Evolutionary conservation across 1,284 basidiomycete species (phyloP).

Genomic region (Rhodotorula glutinis): DNA sequence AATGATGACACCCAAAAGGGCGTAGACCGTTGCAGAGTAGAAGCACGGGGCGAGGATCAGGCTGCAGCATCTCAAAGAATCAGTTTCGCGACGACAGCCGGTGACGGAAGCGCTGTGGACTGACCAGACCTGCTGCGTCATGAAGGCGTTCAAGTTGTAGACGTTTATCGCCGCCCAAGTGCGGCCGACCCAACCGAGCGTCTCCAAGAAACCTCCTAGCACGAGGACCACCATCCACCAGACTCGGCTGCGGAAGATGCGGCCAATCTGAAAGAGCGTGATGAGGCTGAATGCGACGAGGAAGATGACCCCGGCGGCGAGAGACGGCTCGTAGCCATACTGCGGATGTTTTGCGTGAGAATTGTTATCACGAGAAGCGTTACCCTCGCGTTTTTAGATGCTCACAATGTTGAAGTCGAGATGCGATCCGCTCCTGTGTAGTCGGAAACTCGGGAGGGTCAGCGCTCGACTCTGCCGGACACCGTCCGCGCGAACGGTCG

Average conservation of each 20-base stretch:
- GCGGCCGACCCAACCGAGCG: constrained; percentile 27
- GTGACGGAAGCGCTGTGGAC: no score
- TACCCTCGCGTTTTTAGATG: no score
- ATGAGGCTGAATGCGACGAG: constrained; percentile 28
- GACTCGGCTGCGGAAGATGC: constrained; percentile 14
- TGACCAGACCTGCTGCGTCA: constrained; percentile 2
- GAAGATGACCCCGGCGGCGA: constrained; percentile 30
- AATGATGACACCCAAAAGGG: constrained; percentile 25
- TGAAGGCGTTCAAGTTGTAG: constrained; percentile 12
- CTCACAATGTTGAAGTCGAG: constrained; percentile 23
- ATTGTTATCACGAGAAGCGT: no score
- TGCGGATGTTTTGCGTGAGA: neutral
- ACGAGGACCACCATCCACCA: constrained; percentile 33
- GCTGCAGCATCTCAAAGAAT: constrained; percentile 2
- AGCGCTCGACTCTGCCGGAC: no score
- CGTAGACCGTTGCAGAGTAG: constrained; percentile 29
- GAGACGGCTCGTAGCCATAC: constrained; percentile 12
- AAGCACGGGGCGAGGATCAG: constrained; percentile 36
- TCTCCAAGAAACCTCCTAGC: constrained; percentile 19
- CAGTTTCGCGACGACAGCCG: no score
- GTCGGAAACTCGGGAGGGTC: neutral
- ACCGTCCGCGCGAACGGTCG: no score
- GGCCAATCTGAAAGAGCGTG: constrained; percentile 13
- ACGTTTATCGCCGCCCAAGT: constrained; percentile 19
- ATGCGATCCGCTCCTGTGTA: neutral